Conservation (phyloP, 202 grass and related monocot species). For the Panicum hallii region DNA sequence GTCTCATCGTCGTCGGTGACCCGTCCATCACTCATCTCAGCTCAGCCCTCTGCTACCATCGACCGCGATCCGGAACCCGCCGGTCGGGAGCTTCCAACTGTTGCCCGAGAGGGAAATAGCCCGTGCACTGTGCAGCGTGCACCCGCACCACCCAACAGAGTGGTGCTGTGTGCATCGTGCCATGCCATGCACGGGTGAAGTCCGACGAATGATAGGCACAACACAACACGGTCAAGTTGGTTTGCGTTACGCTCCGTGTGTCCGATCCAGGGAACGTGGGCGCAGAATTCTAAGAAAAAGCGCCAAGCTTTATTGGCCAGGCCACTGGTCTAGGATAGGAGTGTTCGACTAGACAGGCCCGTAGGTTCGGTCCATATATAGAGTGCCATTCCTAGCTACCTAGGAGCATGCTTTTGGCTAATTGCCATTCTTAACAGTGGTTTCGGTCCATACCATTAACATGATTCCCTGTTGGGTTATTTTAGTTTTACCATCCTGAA, state of each 20-base stretch:
- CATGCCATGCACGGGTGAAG: background rate
- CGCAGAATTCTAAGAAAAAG: constrained; percentile 32
- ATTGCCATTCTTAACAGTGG: background rate
- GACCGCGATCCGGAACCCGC: no score
- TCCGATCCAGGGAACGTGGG: background rate
- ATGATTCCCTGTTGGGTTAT: background rate
- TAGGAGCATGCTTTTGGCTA: background rate
- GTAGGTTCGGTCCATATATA: background rate
- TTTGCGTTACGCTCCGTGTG: background rate
- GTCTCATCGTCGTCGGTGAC: background rate
- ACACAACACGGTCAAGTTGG: background rate
- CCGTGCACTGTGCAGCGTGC: no score
- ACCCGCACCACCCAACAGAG: no score
- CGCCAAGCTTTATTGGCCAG: constrained; percentile 3
- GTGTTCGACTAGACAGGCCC: background rate
- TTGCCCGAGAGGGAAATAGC: no score
- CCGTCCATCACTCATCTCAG: background rate
- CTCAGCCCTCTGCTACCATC: background rate
- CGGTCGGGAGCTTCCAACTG: no score
- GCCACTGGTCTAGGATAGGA: background rate
- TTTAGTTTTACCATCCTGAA: no score
- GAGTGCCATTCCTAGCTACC: background rate
- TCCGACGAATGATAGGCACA: background rate
- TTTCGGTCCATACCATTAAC: background rate
- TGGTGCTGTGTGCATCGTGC: no score